Evolutionary conservation across 2,329 filamentous ascomycete species (phyloP).

Genomic region (Thielaviopsis euricoi): DNA sequence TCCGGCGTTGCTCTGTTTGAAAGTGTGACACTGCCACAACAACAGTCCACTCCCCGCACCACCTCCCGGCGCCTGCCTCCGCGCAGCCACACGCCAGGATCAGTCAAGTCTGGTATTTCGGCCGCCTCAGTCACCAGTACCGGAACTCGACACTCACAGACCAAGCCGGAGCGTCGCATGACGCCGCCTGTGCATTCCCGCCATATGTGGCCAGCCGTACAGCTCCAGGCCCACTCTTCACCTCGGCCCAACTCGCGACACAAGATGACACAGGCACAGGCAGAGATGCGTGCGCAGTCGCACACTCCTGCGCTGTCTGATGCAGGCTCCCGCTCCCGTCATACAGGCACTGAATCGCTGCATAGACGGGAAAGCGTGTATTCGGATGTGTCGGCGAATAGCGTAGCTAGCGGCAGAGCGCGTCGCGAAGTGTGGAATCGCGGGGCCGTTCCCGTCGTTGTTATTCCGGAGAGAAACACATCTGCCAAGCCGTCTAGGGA

Average conservation of each 20-base stretch:
- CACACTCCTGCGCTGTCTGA: neutral
- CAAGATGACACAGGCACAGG: conserved; percentile 17
- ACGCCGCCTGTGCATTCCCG: conserved; percentile 1
- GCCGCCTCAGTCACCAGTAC: neutral
- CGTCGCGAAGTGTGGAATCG: conserved; percentile 42
- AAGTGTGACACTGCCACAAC: neutral
- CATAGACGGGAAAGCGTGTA: conserved; percentile 29
- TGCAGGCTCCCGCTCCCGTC: neutral
- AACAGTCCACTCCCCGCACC: neutral
- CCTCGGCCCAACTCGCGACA: conserved; percentile 16
- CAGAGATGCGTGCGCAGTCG: neutral
- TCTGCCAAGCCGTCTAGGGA: conserved; percentile 33
- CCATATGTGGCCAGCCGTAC: neutral
- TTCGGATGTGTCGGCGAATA: conserved; percentile 32
- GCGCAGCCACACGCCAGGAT: conserved; percentile 1
- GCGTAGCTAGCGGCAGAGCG: conserved; percentile 35
- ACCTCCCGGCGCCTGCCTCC: neutral
- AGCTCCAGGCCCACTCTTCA: neutral
- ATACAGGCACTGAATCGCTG: neutral
- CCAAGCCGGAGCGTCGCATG: neutral
- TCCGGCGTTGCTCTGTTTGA: conserved; percentile 21
- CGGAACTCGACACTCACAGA: neutral
- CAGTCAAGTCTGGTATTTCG: neutral
- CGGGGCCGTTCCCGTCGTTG: conserved; percentile 44
- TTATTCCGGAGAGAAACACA: conserved; percentile 42